Evolutionary conservation across 2,329 filamentous ascomycete genomes (phyloP), one percentile per base, ranked within the genome.

Genomic region (Fusarium pseudograminearum): DNA sequence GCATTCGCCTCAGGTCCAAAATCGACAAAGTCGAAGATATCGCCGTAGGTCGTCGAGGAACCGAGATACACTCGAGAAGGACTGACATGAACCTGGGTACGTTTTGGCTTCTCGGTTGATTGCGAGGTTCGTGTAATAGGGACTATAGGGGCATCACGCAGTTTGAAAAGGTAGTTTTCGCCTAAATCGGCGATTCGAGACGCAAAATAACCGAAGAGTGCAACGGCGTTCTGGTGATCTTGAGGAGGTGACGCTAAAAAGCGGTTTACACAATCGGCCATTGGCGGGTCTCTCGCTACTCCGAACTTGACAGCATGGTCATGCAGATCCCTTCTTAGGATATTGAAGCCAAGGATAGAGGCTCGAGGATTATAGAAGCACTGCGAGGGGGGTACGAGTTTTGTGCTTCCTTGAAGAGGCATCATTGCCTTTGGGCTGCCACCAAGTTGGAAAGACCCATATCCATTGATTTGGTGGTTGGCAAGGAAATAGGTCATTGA

Each of bases 21-120:
- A 77, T 98, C 93, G 16, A 98, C 94, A 79, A 98, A 99, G 77
- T 98, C 94, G 71, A 99, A 97, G 33, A 99, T 97, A 33, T 97
- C 92, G 14, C 89, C 91, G 74, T 97, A 99, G 10, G 84, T 85
- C 4, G 81, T 78, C 8, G 86, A 89, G 30, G 70, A 90, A 11
- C 96, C 96, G 4, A 99, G 84, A 77, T 97, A 99, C 67, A 91
- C 94, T 41, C 89, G 85, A 46, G 86, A 87, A 7, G 96, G 95
- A 18, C 87, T 85, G 45, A 94, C 84, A 71, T 78, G 72, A 5
- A 74, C 71, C 3, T 74, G 41, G 4, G 53, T 74, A 44, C 74
- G 76, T 57, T 76, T 52, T 41, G 80, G 68, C 61, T 85, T 87
- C 61, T 85, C 85, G 44, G 76, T 76, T 24, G 70, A 64, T 65